Evolutionary conservation across 176 grass and related monocot species (phyloP).

Genomic region (Guadua angustifolia): DNA sequence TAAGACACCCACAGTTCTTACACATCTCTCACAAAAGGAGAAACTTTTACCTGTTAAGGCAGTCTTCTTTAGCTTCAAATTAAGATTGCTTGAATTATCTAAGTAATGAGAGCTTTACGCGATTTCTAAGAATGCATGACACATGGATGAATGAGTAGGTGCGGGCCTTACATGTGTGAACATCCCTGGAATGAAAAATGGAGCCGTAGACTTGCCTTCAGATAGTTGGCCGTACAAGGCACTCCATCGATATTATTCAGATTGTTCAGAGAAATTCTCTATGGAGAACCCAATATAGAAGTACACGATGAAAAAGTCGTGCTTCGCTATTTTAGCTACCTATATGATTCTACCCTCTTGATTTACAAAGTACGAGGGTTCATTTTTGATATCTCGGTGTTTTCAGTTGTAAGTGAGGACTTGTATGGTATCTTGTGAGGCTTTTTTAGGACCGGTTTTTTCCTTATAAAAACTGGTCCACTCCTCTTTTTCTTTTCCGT

Average conservation of each 20-base stretch:
- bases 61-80: not conserved
- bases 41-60: not conserved
- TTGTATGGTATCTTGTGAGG: too few species aligned
- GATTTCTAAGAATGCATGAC: constrained; percentile 75
- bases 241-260: constrained; percentile 18
- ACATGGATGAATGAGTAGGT: constrained; percentile 84
- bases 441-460: too few species aligned
- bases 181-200: constrained; percentile 62
- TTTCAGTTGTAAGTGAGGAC: too few species aligned
- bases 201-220: constrained; percentile 64
- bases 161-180: constrained; percentile 78
- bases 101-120: constrained; percentile 36
- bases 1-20: constrained; percentile 8
- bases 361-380: not conserved
- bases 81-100: not conserved
- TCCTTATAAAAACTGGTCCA: too few species aligned
- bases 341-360: constrained; percentile 5
- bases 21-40: constrained; percentile 1
- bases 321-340: not conserved
- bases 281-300: not conserved
- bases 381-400: too few species aligned
- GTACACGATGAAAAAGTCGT: constrained; percentile 22
- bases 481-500: too few species aligned
- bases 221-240: constrained; percentile 83
- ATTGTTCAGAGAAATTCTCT: not conserved